These are phyloP conservation scores for Claviceps pazoutovae DNA, from an alignment of 2,329 filamentous ascomycete genomes.

Conservation along the genomic window DNA sequence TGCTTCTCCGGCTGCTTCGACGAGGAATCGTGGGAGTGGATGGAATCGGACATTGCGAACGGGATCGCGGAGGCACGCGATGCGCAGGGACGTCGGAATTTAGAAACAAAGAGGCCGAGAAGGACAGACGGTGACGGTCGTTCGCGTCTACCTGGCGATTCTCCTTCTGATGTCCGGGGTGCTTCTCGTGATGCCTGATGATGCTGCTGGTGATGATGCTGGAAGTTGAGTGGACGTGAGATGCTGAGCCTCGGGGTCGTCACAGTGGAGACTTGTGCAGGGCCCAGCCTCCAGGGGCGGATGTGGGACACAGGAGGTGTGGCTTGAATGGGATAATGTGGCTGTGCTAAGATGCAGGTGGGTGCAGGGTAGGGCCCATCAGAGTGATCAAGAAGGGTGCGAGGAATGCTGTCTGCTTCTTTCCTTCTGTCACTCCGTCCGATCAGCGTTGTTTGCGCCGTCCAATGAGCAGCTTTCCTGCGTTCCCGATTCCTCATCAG, in stretches of 20 bases:
- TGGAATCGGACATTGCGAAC: slow-evolving; percentile 38
- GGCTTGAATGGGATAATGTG: no score
- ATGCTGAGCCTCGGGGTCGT: slow-evolving; percentile 1
- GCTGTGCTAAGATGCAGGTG: no score
- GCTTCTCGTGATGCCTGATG: neutral
- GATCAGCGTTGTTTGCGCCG: no score
- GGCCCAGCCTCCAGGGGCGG: neutral
- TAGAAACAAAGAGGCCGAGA: neutral
- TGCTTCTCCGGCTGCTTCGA: slow-evolving; percentile 53
- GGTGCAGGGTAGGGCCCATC: no score
- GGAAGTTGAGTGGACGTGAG: neutral
- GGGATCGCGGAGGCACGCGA: slow-evolving; percentile 7
- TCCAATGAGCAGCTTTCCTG: no score
- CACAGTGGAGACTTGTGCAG: neutral
- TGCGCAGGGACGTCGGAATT: neutral
- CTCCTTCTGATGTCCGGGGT: no score
- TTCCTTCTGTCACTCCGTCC: no score
- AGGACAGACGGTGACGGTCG: neutral
- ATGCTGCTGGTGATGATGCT: neutral
- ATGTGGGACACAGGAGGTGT: no score
- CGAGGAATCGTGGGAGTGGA: slow-evolving; percentile 39
- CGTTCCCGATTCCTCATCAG: no score
- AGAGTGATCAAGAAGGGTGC: no score
- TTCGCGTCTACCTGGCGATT: neutral
- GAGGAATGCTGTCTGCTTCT: no score